Base-by-base conservation (phyloP, 495 filamentous ascomycete genomes). In the Penicillium flavigenum region DNA sequence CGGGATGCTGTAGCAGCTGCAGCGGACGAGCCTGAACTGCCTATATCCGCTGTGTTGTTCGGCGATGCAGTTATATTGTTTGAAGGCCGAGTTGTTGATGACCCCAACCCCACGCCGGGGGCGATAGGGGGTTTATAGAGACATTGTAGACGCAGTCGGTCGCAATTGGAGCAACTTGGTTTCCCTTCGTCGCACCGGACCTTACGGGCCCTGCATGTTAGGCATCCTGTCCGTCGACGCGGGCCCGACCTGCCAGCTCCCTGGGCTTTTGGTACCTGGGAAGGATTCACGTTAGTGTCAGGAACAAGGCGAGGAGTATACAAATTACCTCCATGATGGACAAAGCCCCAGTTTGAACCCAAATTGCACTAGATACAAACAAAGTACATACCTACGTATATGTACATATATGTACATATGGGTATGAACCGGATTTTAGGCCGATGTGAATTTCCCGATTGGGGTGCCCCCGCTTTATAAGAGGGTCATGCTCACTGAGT, bases 191-290 rank as follows among this genome's bases (percentile, higher is more conserved):
- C 74, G 63, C 76, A 79, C 52, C 74, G 73, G 17, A 79, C 74
- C 57, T 79, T 79, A 47, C 76, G 73, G 42, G 69, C 67, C 47
- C 76, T 67, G 55, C 76, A 79, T 42, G 76, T 78, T 49, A 78
- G 47, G 54, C 76, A 79, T 27, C 76, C 76, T 14, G 71, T 79
- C 31, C 73, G 69, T 41, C 75, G 70, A 56, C 73, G 73, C 29
- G 73, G 73, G 42, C 73, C 73, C 42, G 73, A 76, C 39, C 73
- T 67, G 45, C 73, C 73, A 43, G 66, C 53, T 54, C 73, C 73
- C 48, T 65, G 72, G 54, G 73, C 72, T 69, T 61, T 67, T 60
- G 72, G 72, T 39, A 63, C 59, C 66, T 72, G 55, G 50, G 22
- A 56, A 86, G 62, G 81, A 39, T 17, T 17, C 16, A 39, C 79